Evolutionary conservation across 2,329 filamentous ascomycete genomes (phyloP), one percentile per base, ranked within the genome.

Genomic region (Fusarium sp.): DNA sequence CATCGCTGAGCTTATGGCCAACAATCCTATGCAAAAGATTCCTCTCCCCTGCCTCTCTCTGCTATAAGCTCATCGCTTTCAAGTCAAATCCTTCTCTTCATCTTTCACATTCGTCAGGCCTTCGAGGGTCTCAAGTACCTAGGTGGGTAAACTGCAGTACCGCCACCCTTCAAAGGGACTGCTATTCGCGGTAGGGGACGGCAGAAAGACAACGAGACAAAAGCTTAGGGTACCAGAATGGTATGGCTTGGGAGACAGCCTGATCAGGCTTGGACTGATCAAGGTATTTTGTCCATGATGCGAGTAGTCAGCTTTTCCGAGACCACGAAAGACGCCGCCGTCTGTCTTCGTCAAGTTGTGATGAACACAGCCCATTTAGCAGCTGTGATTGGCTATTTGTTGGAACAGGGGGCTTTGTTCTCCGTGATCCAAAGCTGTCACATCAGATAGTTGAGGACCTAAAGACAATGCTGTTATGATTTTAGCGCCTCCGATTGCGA

Each of bases 401-500:
- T 46, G 9, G 56, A 60, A 67, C 61, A 55, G 57, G 69, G 64
- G 65, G 48, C 30, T 59, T 27, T 53, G 53, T 64, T 49, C 60
- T 63, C 59, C 53, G 73, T 65, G 60, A 74, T 70, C 58, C 60
- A 72, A 66, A 74, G 46, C 57, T 52, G 56, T 75, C 73, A 75
- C 73, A 72, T 61, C 51, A 63, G 65, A 56, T 62, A 48, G 45
- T 41, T 59, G 54, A 70, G 40, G 55, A 37, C 48, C 46, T 27
- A 47, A 30, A 71, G 57, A 54, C 53, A 60, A 58, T 57, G 56
- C 55, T 69, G 69, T 73, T 61, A 61, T 64, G 30, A 47, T 45
- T 57, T 72, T 74, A 72, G 73, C 62, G 66, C 60, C 58, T 61
- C 70, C 61, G 59, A 53, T 34, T 48, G 37, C 57, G 58, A 58